phyloP scores from a whole-genome alignment of 1,284 basidiomycete species.

The Sporisorium exsertum region DNA sequence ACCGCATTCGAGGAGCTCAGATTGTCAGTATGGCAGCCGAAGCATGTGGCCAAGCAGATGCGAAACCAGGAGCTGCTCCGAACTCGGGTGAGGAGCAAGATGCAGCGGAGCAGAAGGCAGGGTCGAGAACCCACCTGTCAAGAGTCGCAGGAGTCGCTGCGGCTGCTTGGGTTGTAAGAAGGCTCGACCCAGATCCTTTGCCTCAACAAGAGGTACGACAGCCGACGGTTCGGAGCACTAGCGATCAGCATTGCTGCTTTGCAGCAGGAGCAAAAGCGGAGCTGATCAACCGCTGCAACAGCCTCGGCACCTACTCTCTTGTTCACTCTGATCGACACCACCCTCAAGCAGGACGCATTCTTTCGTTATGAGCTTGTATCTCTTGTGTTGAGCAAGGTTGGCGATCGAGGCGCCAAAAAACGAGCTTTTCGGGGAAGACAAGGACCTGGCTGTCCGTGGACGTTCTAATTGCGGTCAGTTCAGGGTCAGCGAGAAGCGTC shows the following conservation, averaged over 20 bases:
- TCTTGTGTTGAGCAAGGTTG: no score
- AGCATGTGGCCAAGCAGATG: neutral
- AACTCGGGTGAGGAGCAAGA: neutral
- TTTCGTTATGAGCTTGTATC: no score
- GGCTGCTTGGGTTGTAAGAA: neutral
- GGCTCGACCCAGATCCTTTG: neutral
- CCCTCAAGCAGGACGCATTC: no score
- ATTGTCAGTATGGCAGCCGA: neutral
- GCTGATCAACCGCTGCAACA: neutral
- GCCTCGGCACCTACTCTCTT: no score
- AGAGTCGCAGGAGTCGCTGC: neutral
- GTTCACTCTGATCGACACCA: neutral
- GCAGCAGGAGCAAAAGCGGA: neutral
- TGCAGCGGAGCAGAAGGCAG: neutral
- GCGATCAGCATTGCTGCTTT: neutral
- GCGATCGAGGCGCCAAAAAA: no score
- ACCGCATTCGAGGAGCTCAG: neutral
- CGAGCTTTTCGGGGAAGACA: no score
- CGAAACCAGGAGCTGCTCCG: neutral
- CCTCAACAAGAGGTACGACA: neutral
- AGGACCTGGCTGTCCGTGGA: no score
- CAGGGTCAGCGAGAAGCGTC: no score
- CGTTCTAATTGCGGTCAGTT: no score
- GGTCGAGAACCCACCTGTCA: conserved; percentile 3
- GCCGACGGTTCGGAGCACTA: neutral